Evolutionary conservation across 225 moss, liverwort and hornwort species (phyloP).

Genomic region (Antitrichia curtipendula): DNA sequence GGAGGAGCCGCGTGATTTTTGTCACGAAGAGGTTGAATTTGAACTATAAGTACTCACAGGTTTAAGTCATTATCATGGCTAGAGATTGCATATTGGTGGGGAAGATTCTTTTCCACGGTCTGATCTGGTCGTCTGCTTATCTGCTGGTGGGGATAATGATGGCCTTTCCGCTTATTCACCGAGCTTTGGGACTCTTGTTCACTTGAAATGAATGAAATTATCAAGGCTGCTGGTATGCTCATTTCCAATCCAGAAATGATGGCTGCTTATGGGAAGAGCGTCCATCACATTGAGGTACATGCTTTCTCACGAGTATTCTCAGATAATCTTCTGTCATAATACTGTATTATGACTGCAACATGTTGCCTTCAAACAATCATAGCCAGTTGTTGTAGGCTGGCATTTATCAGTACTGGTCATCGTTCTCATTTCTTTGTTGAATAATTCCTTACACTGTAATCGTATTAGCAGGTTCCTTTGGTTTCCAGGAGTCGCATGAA

Average conservation of each 20-base stretch:
- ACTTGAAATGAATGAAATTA: not conserved
- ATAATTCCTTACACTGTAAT: not conserved
- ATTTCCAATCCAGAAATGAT: not conserved
- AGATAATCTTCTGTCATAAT: not conserved
- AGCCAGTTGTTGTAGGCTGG: not conserved
- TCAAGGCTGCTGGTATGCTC: not conserved
- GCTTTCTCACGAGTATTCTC: not conserved
- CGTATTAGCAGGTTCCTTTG: not conserved
- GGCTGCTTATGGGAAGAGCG: not conserved
- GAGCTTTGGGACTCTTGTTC: constrained; percentile 23
- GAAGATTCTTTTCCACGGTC: constrained; percentile 34
- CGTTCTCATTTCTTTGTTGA: not conserved
- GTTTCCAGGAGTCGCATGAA: not conserved
- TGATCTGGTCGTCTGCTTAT: constrained; percentile 45
- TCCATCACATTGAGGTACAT: not conserved
- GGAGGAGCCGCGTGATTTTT: not conserved
- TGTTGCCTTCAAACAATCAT: not conserved
- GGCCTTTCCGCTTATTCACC: constrained; percentile 30
- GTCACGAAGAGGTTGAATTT: not conserved
- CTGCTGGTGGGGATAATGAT: constrained; percentile 30
- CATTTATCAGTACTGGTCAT: not conserved
- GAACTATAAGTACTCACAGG: not conserved
- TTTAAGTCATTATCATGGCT: constrained; percentile 6
- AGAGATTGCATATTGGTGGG: constrained; percentile 21
- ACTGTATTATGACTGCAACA: not conserved